These are phyloP conservation scores for Aegilops longissima DNA, from an alignment of 176 grass and related monocot species.

Conservation along the genomic window DNA sequence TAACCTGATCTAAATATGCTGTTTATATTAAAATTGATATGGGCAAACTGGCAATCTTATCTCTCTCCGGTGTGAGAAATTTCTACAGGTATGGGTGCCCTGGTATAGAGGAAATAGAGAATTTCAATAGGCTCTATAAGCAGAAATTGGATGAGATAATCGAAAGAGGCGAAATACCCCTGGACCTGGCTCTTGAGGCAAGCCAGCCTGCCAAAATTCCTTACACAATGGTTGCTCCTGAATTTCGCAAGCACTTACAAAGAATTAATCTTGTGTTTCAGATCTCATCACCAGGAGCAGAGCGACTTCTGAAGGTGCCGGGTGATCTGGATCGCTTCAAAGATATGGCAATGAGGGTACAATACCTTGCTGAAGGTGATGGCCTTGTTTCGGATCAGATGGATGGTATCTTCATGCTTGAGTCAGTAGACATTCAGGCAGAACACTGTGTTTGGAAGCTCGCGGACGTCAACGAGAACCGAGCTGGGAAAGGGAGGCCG, in stretches of 20 bases:
- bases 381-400: constrained; percentile 15
- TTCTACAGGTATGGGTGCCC: constrained; percentile 76
- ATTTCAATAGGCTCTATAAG: constrained; percentile 74
- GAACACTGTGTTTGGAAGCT: constrained; percentile 76
- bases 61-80: neutral
- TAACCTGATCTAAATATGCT: neutral
- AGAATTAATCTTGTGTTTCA: constrained; percentile 31
- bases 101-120: constrained; percentile 75
- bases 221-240: neutral
- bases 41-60: neutral
- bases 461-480: constrained; percentile 85
- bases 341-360: constrained; percentile 81
- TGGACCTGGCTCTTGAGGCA: constrained; percentile 83
- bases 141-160: constrained; percentile 75
- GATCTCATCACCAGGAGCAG: constrained; percentile 93
- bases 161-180: constrained; percentile 66
- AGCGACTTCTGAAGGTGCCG: constrained; percentile 74
- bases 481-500: constrained; percentile 79
- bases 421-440: constrained; percentile 44
- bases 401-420: constrained; percentile 69
- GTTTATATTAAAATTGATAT: neutral
- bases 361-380: constrained; percentile 50
- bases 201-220: neutral
- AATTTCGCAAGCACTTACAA: neutral
- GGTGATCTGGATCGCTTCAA: constrained; percentile 83